These are phyloP conservation scores for Penicillium sp. DNA, from an alignment of 2,329 filamentous ascomycete genomes.

Conservation along the genomic window DNA sequence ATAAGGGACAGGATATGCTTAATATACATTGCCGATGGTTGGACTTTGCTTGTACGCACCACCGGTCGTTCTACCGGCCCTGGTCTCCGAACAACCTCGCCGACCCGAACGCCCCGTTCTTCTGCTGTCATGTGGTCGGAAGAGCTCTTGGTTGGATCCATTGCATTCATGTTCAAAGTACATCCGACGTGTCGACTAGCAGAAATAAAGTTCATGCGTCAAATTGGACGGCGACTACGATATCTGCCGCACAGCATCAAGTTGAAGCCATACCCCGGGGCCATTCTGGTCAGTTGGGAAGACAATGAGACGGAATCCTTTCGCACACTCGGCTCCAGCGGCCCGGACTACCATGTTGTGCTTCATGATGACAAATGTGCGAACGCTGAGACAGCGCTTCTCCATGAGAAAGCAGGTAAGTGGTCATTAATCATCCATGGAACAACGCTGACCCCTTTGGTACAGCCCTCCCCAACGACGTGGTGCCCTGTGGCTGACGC, in stretches of 20 bases:
- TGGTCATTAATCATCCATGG: neutral
- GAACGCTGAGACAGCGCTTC: neutral
- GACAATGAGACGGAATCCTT: neutral
- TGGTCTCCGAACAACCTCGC: neutral
- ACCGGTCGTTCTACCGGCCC: neutral
- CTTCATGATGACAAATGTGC: neutral
- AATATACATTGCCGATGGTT: neutral
- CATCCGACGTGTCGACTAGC: neutral
- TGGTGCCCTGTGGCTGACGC: neutral
- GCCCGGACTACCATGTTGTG: neutral
- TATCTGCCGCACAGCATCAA: neutral
- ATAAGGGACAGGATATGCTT: neutral
- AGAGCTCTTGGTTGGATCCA: neutral
- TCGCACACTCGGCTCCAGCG: neutral
- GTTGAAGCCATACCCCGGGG: neutral
- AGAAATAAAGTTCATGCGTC: neutral
- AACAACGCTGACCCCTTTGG: neutral
- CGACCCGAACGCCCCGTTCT: neutral
- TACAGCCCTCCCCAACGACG: neutral
- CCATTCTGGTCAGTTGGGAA: neutral
- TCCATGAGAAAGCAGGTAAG: neutral
- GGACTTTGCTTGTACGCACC: neutral
- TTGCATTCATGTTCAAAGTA: neutral
- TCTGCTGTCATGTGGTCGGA: neutral
- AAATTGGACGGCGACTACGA: slow-evolving; percentile 1